Conservation (phyloP, 2,329 filamentous ascomycete species). For the Neobulgaria alba region DNA sequence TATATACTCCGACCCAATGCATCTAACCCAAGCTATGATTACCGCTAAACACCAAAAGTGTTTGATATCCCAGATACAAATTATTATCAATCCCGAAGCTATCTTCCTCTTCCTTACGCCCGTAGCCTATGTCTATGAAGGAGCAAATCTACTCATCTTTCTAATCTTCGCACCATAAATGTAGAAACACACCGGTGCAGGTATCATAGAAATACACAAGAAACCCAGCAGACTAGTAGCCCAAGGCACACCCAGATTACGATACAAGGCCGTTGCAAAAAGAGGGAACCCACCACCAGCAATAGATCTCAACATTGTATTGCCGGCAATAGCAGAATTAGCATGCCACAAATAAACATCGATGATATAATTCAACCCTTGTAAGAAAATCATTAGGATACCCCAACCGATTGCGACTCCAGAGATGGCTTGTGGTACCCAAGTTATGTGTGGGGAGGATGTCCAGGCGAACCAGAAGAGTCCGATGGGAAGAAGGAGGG, state of each 20-base stretch:
- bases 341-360: slow-evolving; percentile 33
- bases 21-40: too few relatives aligned
- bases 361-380: slow-evolving; percentile 37
- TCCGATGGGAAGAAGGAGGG: slow-evolving; percentile 35
- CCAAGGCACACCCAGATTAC: slow-evolving; percentile 33
- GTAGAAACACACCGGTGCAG: slow-evolving; percentile 31
- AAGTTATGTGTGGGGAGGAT: slow-evolving; percentile 30
- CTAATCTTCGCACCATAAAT: slow-evolving; percentile 28
- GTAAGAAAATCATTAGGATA: slow-evolving; percentile 38
- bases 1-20: too few relatives aligned
- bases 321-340: slow-evolving; percentile 17
- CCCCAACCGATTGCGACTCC: slow-evolving; percentile 35
- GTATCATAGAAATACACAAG: slow-evolving; percentile 29
- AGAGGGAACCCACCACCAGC: slow-evolving; percentile 21
- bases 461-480: slow-evolving; percentile 48
- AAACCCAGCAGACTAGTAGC: slow-evolving; percentile 33
- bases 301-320: slow-evolving; percentile 26
- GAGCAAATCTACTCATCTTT: slow-evolving; percentile 23
- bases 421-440: slow-evolving; percentile 34
- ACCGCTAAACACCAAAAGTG: too few relatives aligned
- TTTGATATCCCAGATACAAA: too few relatives aligned
- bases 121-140: too few relatives aligned
- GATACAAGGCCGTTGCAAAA: slow-evolving; percentile 34
- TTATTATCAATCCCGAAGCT: too few relatives aligned
- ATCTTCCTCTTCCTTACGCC: too few relatives aligned